phyloP scores from a whole-genome alignment of 179 eudicot species.

The Spinacia oleracea region DNA sequence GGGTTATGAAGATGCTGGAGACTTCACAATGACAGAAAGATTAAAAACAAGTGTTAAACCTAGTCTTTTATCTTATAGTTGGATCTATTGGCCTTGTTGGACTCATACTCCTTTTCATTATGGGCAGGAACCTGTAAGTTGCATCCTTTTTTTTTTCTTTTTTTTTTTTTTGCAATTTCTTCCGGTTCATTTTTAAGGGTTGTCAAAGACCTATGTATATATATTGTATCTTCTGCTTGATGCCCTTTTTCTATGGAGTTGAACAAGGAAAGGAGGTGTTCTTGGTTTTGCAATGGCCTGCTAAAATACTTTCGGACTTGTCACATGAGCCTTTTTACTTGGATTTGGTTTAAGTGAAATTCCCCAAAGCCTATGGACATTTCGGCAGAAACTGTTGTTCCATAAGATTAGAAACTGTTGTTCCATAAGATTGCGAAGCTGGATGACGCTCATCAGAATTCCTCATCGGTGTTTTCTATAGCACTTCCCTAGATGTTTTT shows the following conservation, averaged over 20 bases:
- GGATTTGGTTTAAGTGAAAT: constrained; percentile 98
- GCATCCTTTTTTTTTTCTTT: too few species aligned
- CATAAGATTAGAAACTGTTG: constrained; percentile 89
- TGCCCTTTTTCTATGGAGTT: constrained; percentile 7
- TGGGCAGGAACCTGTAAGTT: constrained; percentile 62
- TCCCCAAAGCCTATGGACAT: constrained; percentile 86
- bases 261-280: constrained; percentile 61
- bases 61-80: constrained; percentile 70
- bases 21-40: constrained; percentile 75
- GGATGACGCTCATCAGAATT: constrained; percentile 88
- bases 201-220: too few species aligned
- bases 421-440: constrained; percentile 86
- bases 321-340: constrained; percentile 94
- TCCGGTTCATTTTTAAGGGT: too few species aligned
- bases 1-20: constrained; percentile 97
- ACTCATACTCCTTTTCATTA: constrained; percentile 64
- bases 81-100: constrained; percentile 79
- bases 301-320: constrained; percentile 98
- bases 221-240: constrained; percentile 15
- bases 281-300: constrained; percentile 94
- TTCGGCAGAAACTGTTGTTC: constrained; percentile 75
- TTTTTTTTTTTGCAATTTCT: too few species aligned
- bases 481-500: too few species aligned
- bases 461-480: too few species aligned
- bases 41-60: constrained; percentile 79